These are phyloP conservation scores for Penicillium canescens DNA, from an alignment of 495 filamentous ascomycete genomes.

Conservation along the genomic window DNA sequence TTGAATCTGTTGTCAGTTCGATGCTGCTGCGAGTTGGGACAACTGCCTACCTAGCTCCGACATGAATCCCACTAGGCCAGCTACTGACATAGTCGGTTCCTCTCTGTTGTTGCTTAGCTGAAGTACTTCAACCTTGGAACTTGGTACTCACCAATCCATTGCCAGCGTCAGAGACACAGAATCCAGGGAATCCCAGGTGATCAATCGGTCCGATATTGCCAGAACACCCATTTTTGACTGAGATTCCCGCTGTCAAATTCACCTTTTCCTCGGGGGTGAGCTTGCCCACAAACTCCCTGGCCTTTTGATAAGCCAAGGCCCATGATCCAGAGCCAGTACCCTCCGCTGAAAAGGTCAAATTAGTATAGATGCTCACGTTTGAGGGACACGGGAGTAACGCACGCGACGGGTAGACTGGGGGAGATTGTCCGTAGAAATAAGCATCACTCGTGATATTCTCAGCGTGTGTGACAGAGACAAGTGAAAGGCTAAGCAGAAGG, in stretches of 20 bases:
- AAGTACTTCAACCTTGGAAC: background rate
- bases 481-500: conserved; percentile 5
- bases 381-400: conserved; percentile 4
- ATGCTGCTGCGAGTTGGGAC: background rate
- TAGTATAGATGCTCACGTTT: background rate
- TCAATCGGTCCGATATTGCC: conserved; percentile 53
- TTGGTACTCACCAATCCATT: conserved; percentile 49
- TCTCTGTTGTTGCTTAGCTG: conserved; percentile 22
- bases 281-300: conserved; percentile 51
- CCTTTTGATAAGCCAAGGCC: conserved; percentile 49
- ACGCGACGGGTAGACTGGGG: conserved; percentile 56
- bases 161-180: conserved; percentile 64
- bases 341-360: conserved; percentile 14
- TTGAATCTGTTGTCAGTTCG: conserved; percentile 24
- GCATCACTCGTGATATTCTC: conserved; percentile 24
- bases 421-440: conserved; percentile 58
- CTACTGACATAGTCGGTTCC: conserved; percentile 60
- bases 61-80: conserved; percentile 55
- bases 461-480: conserved; percentile 2
- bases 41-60: conserved; percentile 42
- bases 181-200: conserved; percentile 57
- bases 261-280: conserved; percentile 62
- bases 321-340: conserved; percentile 57
- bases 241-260: conserved; percentile 48
- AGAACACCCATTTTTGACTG: conserved; percentile 61